Evolutionary conservation across 768 basidiomycete genomes (phyloP).

Genomic region (Psilocybe cubensis): DNA sequence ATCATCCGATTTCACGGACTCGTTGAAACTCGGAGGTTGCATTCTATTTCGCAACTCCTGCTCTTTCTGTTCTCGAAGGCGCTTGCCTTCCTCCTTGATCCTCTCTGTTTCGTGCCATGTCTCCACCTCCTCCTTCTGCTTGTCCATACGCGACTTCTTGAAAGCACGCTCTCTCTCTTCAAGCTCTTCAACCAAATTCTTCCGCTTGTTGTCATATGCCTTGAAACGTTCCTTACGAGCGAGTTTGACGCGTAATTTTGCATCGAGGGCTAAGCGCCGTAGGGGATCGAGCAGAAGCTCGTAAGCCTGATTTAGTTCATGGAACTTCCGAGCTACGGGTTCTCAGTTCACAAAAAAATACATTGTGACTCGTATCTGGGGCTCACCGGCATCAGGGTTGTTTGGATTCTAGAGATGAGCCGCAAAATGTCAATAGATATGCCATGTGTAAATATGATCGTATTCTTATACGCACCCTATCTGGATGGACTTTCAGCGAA

Average conservation of each 20-base stretch:
- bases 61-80: conserved; percentile 68
- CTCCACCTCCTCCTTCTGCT: conserved; percentile 57
- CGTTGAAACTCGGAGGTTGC: conserved; percentile 28
- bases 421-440: conserved; percentile 12
- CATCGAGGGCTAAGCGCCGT: conserved; percentile 77
- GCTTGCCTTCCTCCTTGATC: conserved; percentile 76
- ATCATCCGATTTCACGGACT: conserved; percentile 29
- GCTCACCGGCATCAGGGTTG: conserved; percentile 75
- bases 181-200: conserved; percentile 73
- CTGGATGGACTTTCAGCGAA: conserved; percentile 87
- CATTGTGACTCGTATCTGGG: background rate
- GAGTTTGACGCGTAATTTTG: conserved; percentile 70
- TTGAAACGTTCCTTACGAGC: conserved; percentile 75
- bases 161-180: conserved; percentile 78
- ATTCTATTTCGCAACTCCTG: conserved; percentile 51
- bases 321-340: conserved; percentile 70
- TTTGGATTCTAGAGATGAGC: conserved; percentile 62
- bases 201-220: conserved; percentile 72
- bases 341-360: background rate
- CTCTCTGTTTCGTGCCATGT: conserved; percentile 66
- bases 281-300: conserved; percentile 82
- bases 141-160: conserved; percentile 72
- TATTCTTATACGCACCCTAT: conserved; percentile 57
- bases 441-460: background rate
- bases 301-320: conserved; percentile 82